Base-by-base conservation (phyloP, 2,329 filamentous ascomycete genomes). In the Chrysoporthe austroafricana region DNA sequence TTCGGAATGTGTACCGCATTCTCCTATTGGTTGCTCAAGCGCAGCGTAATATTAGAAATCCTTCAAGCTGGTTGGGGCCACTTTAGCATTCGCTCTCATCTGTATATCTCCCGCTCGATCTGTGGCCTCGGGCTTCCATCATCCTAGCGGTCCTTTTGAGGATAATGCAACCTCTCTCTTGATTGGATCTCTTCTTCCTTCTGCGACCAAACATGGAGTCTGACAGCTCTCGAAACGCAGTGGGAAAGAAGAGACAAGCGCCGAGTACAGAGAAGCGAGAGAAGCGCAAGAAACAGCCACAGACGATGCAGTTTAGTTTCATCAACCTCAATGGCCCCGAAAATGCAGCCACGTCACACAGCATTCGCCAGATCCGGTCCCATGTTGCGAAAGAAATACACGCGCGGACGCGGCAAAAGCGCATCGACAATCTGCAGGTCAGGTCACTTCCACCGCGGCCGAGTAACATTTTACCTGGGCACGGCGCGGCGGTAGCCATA, bases 391-490 rank as follows among this genome's bases (percentile, higher is more conserved):
- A 26, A 21, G 57, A 60, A 39, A 21, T 43, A 43, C 57, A 60
- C 39, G 57, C 57, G 39, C 57, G 57, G 5, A 39, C 57, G n/a
- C 57, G 57, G 32, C 36, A 44, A n/a, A 60, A 43, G 39, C 57
- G 57, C 39, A 60, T 60, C 57, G 57, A 60, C n/a, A 60, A 44
- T 4, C 39, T 60, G n/a, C 57, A 26, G n/a, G 36, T 60, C 36
- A 32, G 36, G 57, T 43, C 57, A 11, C 57, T 60, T 2, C 57
- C 57, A 3, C n/a, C 57, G 9, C 36, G 39, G 39, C 39, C 34
- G 11, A 34, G 26, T 6, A 21, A 34, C 11, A 34, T 34, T 34
- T 21, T 21, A 16, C 50, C 13, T 5, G 13, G 50, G 50, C 50
- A 54, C 13, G 16, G 26, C 16, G 50, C 26, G 26, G 50, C 13